Conservation (phyloP, 2,329 filamentous ascomycete species). For the Colletotrichum sp. region DNA sequence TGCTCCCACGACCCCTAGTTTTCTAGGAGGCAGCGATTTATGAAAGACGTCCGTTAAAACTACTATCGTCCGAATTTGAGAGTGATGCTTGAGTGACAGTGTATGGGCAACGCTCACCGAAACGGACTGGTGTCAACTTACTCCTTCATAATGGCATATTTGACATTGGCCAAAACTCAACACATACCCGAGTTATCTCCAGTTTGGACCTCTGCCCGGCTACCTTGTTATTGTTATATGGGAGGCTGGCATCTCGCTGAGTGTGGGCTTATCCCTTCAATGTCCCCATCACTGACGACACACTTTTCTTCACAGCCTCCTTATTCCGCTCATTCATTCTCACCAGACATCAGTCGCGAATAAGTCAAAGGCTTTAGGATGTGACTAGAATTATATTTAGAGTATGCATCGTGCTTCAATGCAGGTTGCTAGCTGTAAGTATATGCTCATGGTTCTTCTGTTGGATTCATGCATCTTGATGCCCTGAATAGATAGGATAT, state of each 20-base stretch:
- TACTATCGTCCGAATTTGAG: neutral
- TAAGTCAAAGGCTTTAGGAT: neutral
- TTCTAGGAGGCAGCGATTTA: neutral
- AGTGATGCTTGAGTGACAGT: neutral
- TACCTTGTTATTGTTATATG: neutral
- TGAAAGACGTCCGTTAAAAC: neutral
- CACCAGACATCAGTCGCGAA: neutral
- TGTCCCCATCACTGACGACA: neutral
- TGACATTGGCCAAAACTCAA: neutral
- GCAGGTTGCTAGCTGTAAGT: neutral
- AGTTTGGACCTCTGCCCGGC: neutral
- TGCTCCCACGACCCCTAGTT: neutral
- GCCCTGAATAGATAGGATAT: neutral
- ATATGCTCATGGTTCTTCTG: neutral
- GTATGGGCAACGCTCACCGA: neutral
- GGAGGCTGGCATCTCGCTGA: neutral
- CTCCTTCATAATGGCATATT: neutral
- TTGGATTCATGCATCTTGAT: neutral
- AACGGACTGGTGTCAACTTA: neutral
- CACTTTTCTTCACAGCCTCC: neutral
- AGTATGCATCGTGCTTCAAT: neutral
- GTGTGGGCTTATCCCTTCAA: neutral
- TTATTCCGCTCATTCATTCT: neutral
- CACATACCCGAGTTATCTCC: neutral
- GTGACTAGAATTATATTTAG: conserved; percentile 7